Conservation (phyloP, 805 yeast species). For the Saccharomycopsis microspora region DNA sequence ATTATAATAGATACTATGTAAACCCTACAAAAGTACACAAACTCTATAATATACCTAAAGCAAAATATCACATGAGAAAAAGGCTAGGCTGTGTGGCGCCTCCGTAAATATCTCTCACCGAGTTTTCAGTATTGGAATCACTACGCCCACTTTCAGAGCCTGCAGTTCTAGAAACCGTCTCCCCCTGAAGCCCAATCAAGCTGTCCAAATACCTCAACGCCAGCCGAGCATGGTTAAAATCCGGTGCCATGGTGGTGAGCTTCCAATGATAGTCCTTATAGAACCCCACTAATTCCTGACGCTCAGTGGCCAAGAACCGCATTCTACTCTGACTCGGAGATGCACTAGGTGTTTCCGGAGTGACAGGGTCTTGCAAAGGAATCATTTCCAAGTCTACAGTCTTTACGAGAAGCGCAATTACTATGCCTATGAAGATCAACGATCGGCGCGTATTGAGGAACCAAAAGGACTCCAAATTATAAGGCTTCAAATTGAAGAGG, state of each 20-base stretch:
- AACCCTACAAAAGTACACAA: too few relatives aligned
- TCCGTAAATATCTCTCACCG: too few relatives aligned
- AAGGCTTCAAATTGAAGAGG: slow-evolving; percentile 17
- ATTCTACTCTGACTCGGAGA: neutral
- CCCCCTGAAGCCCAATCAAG: slow-evolving; percentile 1
- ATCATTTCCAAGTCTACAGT: slow-evolving; percentile 6
- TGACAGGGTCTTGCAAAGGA: neutral
- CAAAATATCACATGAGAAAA: too few relatives aligned
- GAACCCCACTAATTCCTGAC: slow-evolving; percentile 2
- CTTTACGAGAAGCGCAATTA: slow-evolving; percentile 17
- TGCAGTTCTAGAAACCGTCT: too few relatives aligned
- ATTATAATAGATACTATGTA: too few relatives aligned
- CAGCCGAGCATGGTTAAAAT: slow-evolving; percentile 15
- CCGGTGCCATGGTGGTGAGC: slow-evolving; percentile 16
- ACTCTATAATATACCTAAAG: too few relatives aligned
- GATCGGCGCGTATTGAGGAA: slow-evolving; percentile 15
- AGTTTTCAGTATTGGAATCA: too few relatives aligned
- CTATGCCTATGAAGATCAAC: slow-evolving; percentile 19
- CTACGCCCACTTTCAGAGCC: too few relatives aligned
- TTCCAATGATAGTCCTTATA: slow-evolving; percentile 16
- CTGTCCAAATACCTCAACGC: slow-evolving; percentile 12
- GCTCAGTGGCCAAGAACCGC: neutral
- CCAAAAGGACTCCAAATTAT: slow-evolving; percentile 19
- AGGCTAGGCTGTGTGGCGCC: too few relatives aligned
- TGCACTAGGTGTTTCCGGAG: neutral